Evolutionary conservation across 768 basidiomycete species (phyloP).

Genomic region (Suillus subluteus): DNA sequence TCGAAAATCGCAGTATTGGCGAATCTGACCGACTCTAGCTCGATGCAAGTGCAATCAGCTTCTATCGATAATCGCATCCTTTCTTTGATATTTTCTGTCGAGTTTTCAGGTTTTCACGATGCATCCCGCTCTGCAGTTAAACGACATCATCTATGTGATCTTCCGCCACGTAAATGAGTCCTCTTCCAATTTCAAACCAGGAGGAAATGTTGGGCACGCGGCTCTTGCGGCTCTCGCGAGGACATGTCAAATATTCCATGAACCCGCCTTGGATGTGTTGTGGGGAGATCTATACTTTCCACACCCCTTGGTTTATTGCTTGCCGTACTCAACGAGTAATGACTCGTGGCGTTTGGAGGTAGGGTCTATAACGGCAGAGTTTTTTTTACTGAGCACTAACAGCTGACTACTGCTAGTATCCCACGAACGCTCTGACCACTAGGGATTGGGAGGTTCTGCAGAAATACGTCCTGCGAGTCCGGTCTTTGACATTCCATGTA

Average conservation of each 20-base stretch:
- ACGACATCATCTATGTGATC: background rate
- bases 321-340: background rate
- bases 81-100: background rate
- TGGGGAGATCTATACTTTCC: conserved; percentile 1
- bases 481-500: conserved; percentile 1
- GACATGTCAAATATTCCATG: background rate
- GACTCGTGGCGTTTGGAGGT: background rate
- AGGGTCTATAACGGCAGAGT: too few species aligned
- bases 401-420: background rate
- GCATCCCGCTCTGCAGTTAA: background rate
- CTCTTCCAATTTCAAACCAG: background rate
- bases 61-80: background rate
- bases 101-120: background rate
- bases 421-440: background rate
- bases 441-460: background rate
- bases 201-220: background rate
- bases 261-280: conserved; percentile 4
- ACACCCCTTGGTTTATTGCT: background rate
- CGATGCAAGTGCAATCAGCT: background rate
- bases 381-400: background rate
- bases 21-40: background rate
- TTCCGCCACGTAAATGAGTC: background rate
- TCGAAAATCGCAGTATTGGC: background rate
- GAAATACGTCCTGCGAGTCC: background rate
- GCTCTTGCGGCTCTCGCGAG: conserved; percentile 2